Evolutionary conservation across 2,329 filamentous ascomycete species (phyloP), one percentile per base, ranked within the genome.

Genomic region (Colletotrichum ledebouriae): DNA sequence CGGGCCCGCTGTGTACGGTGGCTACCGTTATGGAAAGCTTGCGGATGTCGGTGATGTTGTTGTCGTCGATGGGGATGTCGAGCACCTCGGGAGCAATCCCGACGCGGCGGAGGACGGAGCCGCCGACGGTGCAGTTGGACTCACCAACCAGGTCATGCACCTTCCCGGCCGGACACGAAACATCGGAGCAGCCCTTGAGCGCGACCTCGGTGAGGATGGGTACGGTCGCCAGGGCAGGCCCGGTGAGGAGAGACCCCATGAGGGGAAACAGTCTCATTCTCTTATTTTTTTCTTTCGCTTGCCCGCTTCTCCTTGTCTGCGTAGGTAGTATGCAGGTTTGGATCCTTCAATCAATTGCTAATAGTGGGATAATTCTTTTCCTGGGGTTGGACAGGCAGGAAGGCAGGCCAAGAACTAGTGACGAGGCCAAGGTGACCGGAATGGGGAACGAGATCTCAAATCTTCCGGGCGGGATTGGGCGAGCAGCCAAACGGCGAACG

Each of bases 121-220:
- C 61, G 61, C 53, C 66, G 61, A 69, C n/a, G 34, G 66, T 66
- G 49, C 66, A 69, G 61, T 69, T 69, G 15, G 66, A 69, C 55
- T 69, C 66, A 55, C 66, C 61, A 55, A 69, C 66, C 22, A 69
- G 42, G 49, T 69, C 61, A 12, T 56, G 41, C 41, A 55, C 66
- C 39, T 50, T 42, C 34, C 61, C 66, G 61, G 56, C 22, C 66
- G 66, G 66, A 20, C 66, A 69, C 25, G 55, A 59, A 7, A 69
- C 49, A 34, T 69, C 61, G 66, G 60, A 61, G 49, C 66, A 69
- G 55, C 66, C 61, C 34, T 37, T 42, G 25, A 69, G 56, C 5
- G 66, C 44, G 47, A 60, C 66, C 62, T 69, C 66, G 55, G 66
- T 69, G 20, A 69, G 66, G 33, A 69, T 69, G 66, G 66, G 66